Evolutionary conservation across 2,329 filamentous ascomycete genomes (phyloP).

Genomic region (Beauveria varroae): DNA sequence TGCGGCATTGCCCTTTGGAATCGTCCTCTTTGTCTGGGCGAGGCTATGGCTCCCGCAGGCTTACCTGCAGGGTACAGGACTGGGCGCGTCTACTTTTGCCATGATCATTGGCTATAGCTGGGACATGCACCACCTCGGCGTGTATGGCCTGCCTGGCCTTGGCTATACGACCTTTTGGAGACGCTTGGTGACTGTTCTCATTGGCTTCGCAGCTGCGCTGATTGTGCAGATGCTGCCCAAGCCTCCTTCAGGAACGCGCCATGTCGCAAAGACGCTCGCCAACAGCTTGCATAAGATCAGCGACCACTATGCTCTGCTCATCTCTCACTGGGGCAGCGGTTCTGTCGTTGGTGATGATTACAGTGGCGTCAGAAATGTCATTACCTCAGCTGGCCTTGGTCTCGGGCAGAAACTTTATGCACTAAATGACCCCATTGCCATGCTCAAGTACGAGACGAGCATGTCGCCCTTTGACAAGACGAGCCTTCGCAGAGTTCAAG

Average conservation of each 20-base stretch:
- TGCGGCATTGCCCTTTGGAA: conserved; percentile 34
- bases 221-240: conserved; percentile 39
- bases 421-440: conserved; percentile 19
- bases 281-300: conserved; percentile 33
- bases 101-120: conserved; percentile 41
- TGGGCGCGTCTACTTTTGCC: conserved; percentile 30
- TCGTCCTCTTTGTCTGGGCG: conserved; percentile 27
- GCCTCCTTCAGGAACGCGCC: conserved; percentile 37
- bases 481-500: conserved; percentile 22
- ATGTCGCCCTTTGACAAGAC: conserved; percentile 23
- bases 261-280: conserved; percentile 37
- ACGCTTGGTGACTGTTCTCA: conserved; percentile 34
- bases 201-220: conserved; percentile 35
- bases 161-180: conserved; percentile 43
- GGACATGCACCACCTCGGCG: conserved; percentile 32
- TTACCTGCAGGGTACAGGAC: conserved; percentile 22
- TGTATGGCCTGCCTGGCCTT: conserved; percentile 38
- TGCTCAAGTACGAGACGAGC: conserved; percentile 24
- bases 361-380: conserved; percentile 21
- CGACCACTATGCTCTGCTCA: conserved; percentile 41
- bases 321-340: conserved; percentile 34
- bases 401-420: conserved; percentile 22
- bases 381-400: conserved; percentile 16
- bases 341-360: conserved; percentile 16
- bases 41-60: conserved; percentile 26